phyloP scores from a whole-genome alignment of 352 stramenopile genomes.

The Phytopythium kandeliae region DNA sequence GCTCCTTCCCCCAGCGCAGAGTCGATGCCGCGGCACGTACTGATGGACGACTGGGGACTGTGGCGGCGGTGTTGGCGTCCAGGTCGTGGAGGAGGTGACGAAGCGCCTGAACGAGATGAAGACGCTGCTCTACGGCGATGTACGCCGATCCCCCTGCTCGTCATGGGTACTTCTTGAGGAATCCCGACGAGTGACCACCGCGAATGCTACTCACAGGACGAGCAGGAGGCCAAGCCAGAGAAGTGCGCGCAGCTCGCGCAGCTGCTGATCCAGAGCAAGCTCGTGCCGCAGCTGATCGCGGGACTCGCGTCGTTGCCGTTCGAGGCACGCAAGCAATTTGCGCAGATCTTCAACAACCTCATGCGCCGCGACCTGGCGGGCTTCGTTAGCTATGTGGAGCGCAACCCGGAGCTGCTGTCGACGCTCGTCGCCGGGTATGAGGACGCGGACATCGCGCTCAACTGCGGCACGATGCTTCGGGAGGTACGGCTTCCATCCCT shows the following conservation, averaged over 20 bases:
- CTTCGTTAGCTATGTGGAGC: constrained; percentile 80
- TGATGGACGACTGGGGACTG: background rate
- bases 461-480: constrained; percentile 87
- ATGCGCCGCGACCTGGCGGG: constrained; percentile 78
- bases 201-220: no score
- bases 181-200: no score
- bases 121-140: constrained; percentile 72
- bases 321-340: constrained; percentile 82
- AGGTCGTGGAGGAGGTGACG: constrained; percentile 56
- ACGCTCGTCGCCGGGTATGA: constrained; percentile 81
- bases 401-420: constrained; percentile 66
- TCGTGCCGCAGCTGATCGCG: constrained; percentile 68
- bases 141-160: constrained; percentile 23
- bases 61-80: background rate
- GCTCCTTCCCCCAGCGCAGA: background rate
- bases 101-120: constrained; percentile 87
- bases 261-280: constrained; percentile 58
- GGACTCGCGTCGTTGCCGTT: constrained; percentile 75
- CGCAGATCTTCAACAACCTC: constrained; percentile 88
- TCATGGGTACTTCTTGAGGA: no score
- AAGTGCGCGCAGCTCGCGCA: constrained; percentile 76
- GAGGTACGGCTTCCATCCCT: constrained; percentile 35
- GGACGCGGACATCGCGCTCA: constrained; percentile 83
- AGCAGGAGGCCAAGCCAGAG: constrained; percentile 71
- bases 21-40: no score